Base-by-base conservation (phyloP, 164 flowering plant species). In the Magnolia sinica region DNA sequence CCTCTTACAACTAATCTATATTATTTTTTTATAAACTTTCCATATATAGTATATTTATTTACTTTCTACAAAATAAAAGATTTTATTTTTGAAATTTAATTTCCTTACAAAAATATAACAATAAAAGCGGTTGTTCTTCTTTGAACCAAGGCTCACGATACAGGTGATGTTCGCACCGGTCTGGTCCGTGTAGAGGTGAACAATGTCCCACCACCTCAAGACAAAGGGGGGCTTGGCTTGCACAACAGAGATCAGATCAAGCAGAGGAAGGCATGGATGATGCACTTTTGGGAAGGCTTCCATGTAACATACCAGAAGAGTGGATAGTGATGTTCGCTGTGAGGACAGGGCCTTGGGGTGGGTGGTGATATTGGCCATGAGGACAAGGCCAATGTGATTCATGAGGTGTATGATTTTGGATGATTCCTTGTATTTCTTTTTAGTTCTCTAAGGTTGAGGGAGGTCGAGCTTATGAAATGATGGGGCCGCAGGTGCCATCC, bases 71-170 rank as follows among this genome's bases (percentile, higher is more conserved):
- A 37, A 3, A 37, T 4, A 37, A 37, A 37, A 37, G 4, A 37
- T 37, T 37, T 37, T 37, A 37, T 37, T 37, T 37, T 37, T 37
- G 45, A 37, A 37, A 4, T 37, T 37, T 37, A 37, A 37, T 37
- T 37, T 37, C 45, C 45, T 37, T 37, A 37, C 3, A 37, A 37
- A 37, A 37, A 37, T 4, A 37, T 4, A 37, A 37, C 0, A 91
- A 85, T 89, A 96, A 51, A 88, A 85, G 80, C 98, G 85, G 83
- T 95, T 98, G 85, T 85, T 89, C 75, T 94, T 92, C 86, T 91
- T 96, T 20, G 50, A 76, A 1, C 94, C 95, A 18, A 92, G 78
- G 3, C 16, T 80, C 0, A 94, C 89, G 24, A 78, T 31, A 0
- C 90, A 79, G 63, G 93, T 83, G 20, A 92, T 89, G 85, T 96